phyloP scores from a whole-genome alignment of 129 eudicot genomes.

The Gnaphalium uliginosum region DNA sequence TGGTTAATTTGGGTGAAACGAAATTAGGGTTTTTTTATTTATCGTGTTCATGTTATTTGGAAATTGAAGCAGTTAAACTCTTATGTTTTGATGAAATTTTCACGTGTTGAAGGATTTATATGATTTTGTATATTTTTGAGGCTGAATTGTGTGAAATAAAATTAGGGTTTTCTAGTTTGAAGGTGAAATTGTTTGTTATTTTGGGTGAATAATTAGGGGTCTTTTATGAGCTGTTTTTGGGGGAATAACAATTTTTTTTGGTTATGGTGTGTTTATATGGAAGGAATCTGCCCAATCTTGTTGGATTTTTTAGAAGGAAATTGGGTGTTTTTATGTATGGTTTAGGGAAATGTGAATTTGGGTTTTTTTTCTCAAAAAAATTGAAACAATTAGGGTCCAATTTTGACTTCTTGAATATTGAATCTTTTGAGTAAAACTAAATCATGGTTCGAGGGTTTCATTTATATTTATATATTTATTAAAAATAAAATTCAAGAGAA shows the following conservation, averaged over 20 bases:
- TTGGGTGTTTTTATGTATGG: constrained; percentile 25
- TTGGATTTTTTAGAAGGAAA: constrained; percentile 26
- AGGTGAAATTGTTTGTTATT: background rate
- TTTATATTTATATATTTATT: no score
- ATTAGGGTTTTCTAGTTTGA: background rate
- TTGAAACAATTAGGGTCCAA: constrained; percentile 14
- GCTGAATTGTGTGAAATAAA: background rate
- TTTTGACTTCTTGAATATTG: constrained; percentile 23
- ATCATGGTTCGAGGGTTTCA: constrained; percentile 3
- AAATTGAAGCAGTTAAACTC: background rate
- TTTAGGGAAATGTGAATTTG: constrained; percentile 28
- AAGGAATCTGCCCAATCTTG: constrained; percentile 17
- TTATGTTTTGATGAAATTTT: background rate
- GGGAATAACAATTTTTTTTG: background rate
- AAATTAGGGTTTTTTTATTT: background rate
- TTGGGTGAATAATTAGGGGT: background rate
- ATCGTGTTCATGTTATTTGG: background rate
- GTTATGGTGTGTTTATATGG: constrained; percentile 17
- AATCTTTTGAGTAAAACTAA: constrained; percentile 16
- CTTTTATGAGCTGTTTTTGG: background rate
- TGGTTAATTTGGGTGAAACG: background rate
- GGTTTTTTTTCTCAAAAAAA: background rate
- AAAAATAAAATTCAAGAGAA: background rate
- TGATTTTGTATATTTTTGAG: background rate
- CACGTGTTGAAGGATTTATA: background rate